Conservation (phyloP, 2,329 filamentous ascomycete species). For the Malbranchea zuffiana region DNA sequence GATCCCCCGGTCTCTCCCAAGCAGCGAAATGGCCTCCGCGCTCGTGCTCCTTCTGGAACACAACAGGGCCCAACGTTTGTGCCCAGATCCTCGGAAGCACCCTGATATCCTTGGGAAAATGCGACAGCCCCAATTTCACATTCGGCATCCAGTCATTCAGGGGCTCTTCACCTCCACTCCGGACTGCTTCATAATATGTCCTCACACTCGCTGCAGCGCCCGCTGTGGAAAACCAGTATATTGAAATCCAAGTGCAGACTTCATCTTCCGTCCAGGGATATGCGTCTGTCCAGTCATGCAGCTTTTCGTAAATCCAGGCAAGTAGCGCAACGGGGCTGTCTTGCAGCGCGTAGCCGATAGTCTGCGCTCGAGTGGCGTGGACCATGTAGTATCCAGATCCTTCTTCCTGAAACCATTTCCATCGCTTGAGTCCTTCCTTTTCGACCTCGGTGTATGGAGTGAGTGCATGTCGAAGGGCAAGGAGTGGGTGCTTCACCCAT, state of each 20-base stretch:
- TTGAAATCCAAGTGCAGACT: constrained; percentile 60
- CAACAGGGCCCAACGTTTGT: constrained; percentile 41
- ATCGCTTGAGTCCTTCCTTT: constrained; percentile 42
- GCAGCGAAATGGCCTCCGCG: constrained; percentile 45
- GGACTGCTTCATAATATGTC: constrained; percentile 58
- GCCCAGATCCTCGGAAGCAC: constrained; percentile 43
- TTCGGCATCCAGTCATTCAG: constrained; percentile 33
- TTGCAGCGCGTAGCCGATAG: constrained; percentile 56
- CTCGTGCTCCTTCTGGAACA: constrained; percentile 37
- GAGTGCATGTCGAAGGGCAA: constrained; percentile 41
- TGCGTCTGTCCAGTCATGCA: constrained; percentile 62
- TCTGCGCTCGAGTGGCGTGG: constrained; percentile 61
- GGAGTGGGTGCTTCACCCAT: no score
- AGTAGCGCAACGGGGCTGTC: constrained; percentile 61
- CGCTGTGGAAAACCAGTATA: constrained; percentile 61
- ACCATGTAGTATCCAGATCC: constrained; percentile 51
- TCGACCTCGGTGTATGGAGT: constrained; percentile 45
- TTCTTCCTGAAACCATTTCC: constrained; percentile 49
- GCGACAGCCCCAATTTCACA: constrained; percentile 44
- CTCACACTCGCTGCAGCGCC: constrained; percentile 56
- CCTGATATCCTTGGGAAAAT: constrained; percentile 42
- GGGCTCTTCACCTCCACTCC: constrained; percentile 18
- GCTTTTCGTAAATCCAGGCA: constrained; percentile 72
- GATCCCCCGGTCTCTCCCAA: constrained; percentile 39
- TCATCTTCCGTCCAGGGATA: constrained; percentile 69